phyloP scores from a whole-genome alignment of 2,329 filamentous ascomycete genomes.

The Stylonectria norvegica region DNA sequence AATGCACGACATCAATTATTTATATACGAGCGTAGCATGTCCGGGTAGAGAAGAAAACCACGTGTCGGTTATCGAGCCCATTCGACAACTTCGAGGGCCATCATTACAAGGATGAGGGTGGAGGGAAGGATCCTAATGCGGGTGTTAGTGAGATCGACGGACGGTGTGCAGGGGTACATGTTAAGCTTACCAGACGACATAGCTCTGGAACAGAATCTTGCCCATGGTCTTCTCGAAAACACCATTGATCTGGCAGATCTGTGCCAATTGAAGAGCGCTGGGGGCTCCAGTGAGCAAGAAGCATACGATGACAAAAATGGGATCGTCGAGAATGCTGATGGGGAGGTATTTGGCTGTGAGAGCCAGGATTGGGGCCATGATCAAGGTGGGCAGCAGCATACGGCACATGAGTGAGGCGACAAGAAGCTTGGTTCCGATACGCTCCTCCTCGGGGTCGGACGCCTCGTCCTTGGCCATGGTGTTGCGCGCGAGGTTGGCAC shows the following conservation, averaged over 20 bases:
- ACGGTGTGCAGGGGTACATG: slow-evolving; percentile 7
- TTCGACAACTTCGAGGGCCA: slow-evolving; percentile 86
- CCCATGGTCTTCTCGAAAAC: slow-evolving; percentile 96
- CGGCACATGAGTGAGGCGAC: slow-evolving; percentile 81
- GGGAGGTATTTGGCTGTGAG: slow-evolving; percentile 85
- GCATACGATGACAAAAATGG: slow-evolving; percentile 96
- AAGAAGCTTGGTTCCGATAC: slow-evolving; percentile 71
- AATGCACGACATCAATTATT: too few relatives aligned
- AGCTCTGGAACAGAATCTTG: slow-evolving; percentile 86
- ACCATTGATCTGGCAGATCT: slow-evolving; percentile 97
- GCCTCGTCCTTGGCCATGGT: slow-evolving; percentile 68
- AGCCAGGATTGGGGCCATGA: slow-evolving; percentile 90
- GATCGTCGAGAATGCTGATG: slow-evolving; percentile 91
- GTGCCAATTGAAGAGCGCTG: slow-evolving; percentile 87
- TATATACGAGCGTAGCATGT: too few relatives aligned
- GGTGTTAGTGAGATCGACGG: slow-evolving; percentile 26
- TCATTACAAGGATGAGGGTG: slow-evolving; percentile 84
- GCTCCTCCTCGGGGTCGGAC: slow-evolving; percentile 66
- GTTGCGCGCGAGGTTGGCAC: slow-evolving; percentile 89
- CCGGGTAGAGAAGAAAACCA: too few relatives aligned
- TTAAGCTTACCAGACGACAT: slow-evolving; percentile 70
- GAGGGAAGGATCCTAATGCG: slow-evolving; percentile 78
- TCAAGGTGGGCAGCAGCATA: slow-evolving; percentile 85
- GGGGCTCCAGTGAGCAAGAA: slow-evolving; percentile 94
- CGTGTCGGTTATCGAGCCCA: slow-evolving; percentile 63